Percentiles rank a stretch among this genome's conserved stretches.
Conservation (phyloP, 1,284 basidiomycete species). For the Ganoderma sinense region DNA sequence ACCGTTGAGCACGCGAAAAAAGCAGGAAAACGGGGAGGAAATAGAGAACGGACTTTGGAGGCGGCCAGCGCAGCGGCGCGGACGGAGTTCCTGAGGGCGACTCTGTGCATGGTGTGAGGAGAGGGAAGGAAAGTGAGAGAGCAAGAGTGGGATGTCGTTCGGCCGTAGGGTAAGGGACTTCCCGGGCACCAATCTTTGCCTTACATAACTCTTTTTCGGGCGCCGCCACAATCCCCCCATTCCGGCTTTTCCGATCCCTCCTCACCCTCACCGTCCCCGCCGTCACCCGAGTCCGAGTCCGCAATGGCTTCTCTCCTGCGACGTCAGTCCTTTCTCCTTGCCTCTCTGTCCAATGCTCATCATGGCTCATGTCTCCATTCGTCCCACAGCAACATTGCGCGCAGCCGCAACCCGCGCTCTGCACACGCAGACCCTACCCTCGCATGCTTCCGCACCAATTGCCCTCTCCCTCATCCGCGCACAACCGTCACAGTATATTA, state of each 20-base stretch:
- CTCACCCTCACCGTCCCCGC: constrained; percentile 25
- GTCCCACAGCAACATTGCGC: constrained; percentile 31
- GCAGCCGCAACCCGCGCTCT: constrained; percentile 38
- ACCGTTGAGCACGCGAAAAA: constrained; percentile 33
- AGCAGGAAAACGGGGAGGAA: constrained; percentile 29
- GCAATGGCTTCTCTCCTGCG: constrained; percentile 41
- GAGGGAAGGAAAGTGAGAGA: constrained; percentile 50
- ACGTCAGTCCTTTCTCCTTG: constrained; percentile 33
- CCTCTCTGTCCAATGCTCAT: constrained; percentile 9
- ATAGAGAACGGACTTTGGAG: constrained; percentile 57
- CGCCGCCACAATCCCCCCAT: constrained; percentile 40
- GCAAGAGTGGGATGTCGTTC: constrained; percentile 41
- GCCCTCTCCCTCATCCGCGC: constrained; percentile 78
- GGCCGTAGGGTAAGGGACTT: constrained; percentile 37
- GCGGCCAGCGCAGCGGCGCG: constrained; percentile 77
- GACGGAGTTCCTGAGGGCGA: constrained; percentile 86
- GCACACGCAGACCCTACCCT: constrained; percentile 37
- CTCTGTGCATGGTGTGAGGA: constrained; percentile 79
- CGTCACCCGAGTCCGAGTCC: constrained; percentile 29
- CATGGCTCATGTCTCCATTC: constrained; percentile 17
- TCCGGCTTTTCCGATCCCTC: constrained; percentile 31
- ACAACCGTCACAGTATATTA: constrained; percentile 88
- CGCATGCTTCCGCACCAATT: constrained; percentile 44
- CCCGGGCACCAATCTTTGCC: constrained; percentile 38
- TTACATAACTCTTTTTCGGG: constrained; percentile 39